Base-by-base conservation (phyloP, 768 basidiomycete genomes). In the Hericium erinaceus region DNA sequence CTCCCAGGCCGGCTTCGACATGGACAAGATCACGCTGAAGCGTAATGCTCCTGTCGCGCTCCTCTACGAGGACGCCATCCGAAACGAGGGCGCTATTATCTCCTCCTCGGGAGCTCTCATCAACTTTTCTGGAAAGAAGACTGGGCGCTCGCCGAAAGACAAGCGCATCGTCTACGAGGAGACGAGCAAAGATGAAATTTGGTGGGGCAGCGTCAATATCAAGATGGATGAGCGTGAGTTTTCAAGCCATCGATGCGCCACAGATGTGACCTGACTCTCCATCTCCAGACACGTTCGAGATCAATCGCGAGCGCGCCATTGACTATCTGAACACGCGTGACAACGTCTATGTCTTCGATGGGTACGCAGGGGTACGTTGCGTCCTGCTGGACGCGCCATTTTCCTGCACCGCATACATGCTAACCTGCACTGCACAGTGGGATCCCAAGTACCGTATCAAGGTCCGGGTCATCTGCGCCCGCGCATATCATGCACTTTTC, bases 61-160 rank as follows among this genome's bases (percentile, higher is more conserved):
- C 65, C 87, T 95, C 46, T 97, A 97, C 74, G 97, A 99, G 70
- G 97, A 99, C 66, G 97, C 97, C 65, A 87, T 98, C 76, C 87
- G 92, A 64, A 95, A 98, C 74, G 97, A 99, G 70, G 95, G 95
- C 58, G 97, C 97, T 66, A 91, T 99, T 77, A 89, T 99, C 75
- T 95, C 97, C 56, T 85, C 90, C 33, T 90, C 86, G 6, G 97
- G 97, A 54, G 94, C 97, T 18, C 78, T 99, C 66, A 99, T 99
- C 85, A 99, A 99, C 82, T 99, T 98, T 68, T 97, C 94, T 10
- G 97, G 97, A 28, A 98, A 98, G 81, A 99, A 99, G 80, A 98
- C 97, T 2, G 97, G 97, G 57, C 82, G 97, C 52, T 88, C 85
- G 64, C 97, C 97, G 55, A 99, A 98, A 72, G 97, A 99, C 83